Evolutionary conservation across 495 filamentous ascomycete species (phyloP).

Genomic region (Melanomma pulvis-pyrius): DNA sequence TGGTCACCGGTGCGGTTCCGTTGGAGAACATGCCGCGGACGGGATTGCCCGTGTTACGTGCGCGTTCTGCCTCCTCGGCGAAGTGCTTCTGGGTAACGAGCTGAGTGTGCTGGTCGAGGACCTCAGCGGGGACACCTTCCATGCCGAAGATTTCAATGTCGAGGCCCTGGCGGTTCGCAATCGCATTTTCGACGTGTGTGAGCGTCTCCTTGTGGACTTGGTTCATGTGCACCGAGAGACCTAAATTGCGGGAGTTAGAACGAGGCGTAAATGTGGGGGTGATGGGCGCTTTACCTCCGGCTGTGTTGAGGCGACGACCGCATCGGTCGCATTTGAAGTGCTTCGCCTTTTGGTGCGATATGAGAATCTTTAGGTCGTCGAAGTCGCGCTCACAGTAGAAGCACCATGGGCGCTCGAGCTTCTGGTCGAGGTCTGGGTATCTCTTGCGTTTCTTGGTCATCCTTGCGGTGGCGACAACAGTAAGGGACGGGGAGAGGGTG

Average conservation of each 20-base stretch:
- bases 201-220: conserved; percentile 97
- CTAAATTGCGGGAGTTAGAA: conserved; percentile 50
- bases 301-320: conserved; percentile 84
- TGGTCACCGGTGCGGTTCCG: conserved; percentile 47
- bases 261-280: background rate
- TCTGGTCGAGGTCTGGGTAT: conserved; percentile 82
- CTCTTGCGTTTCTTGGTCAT: conserved; percentile 89
- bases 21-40: conserved; percentile 62
- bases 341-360: conserved; percentile 96
- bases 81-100: conserved; percentile 81
- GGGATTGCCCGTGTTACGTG: conserved; percentile 81
- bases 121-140: conserved; percentile 91
- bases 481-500: background rate
- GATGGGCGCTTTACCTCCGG: conserved; percentile 69
- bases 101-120: conserved; percentile 78
- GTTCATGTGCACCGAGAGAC: conserved; percentile 93
- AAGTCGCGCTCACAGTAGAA: conserved; percentile 99
- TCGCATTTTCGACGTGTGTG: conserved; percentile 83
- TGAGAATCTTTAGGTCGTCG: conserved; percentile 92
- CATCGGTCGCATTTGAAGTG: conserved; percentile 97
- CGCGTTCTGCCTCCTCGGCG: conserved; percentile 79
- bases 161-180: conserved; percentile 77
- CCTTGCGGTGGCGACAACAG: background rate
- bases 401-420: conserved; percentile 89
- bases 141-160: conserved; percentile 98